phyloP scores from a whole-genome alignment of 768 basidiomycete genomes.

The Pholiota conissans region DNA sequence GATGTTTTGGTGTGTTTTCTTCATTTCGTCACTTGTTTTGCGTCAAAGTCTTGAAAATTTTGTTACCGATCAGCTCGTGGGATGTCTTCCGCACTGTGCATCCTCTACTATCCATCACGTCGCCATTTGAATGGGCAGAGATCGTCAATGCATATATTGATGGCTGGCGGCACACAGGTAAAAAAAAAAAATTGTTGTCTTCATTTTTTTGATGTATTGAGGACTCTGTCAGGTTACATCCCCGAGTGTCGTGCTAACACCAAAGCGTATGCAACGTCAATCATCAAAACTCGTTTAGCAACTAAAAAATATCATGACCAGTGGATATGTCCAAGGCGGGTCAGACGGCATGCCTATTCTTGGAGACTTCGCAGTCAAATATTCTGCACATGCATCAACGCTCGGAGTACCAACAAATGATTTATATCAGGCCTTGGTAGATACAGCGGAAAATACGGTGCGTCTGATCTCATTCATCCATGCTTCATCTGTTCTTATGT shows the following conservation, averaged over 20 bases:
- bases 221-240: slow-evolving; percentile 35
- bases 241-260: slow-evolving; percentile 53
- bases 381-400: slow-evolving; percentile 31
- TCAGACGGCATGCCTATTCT: slow-evolving; percentile 53
- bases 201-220: neutral
- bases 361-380: slow-evolving; percentile 52
- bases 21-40: neutral
- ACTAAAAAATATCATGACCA: slow-evolving; percentile 10
- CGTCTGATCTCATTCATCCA: slow-evolving; percentile 8
- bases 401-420: slow-evolving; percentile 46
- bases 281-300: neutral
- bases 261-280: slow-evolving; percentile 34
- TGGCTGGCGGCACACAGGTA: slow-evolving; percentile 49
- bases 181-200: too few relatives aligned
- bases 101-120: slow-evolving; percentile 44
- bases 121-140: slow-evolving; percentile 45
- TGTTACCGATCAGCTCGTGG: slow-evolving; percentile 40
- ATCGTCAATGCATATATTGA: slow-evolving; percentile 51
- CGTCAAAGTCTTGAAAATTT: neutral
- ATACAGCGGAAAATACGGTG: slow-evolving; percentile 53
- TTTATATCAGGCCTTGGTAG: slow-evolving; percentile 48
- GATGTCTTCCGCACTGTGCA: slow-evolving; percentile 55
- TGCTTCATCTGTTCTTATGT: neutral
- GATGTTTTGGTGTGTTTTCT: slow-evolving; percentile 41
- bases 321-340: slow-evolving; percentile 51